A percentile compares a stretch with the other conserved stretches of the same genome.
Evolutionary conservation across 371 early-diverging fungal species (phyloP).

Genomic region (Enterocytospora artemiae): DNA sequence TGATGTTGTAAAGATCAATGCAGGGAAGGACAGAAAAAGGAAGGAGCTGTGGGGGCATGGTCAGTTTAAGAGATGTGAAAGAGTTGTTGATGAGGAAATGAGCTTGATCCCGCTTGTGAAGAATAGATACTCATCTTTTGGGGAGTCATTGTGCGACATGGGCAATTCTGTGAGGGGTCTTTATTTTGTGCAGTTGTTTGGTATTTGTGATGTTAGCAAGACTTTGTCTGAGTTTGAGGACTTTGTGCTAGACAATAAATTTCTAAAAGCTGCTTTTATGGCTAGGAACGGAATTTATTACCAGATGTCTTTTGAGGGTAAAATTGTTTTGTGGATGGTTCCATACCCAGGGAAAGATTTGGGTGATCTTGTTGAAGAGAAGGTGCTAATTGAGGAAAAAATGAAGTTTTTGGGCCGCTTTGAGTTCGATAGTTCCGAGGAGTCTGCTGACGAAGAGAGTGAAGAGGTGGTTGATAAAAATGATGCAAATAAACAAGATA

Average conservation of each 20-base stretch:
- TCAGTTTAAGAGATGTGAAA: slow-evolving; percentile 3
- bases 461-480: slow-evolving; percentile 5
- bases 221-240: slow-evolving; percentile 32
- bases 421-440: slow-evolving; percentile 7
- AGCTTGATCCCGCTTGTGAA: slow-evolving; percentile 35
- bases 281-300: slow-evolving; percentile 38
- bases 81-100: slow-evolving; percentile 19
- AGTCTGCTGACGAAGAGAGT: background rate
- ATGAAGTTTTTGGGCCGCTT: slow-evolving; percentile 10
- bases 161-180: slow-evolving; percentile 25
- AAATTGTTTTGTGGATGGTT: slow-evolving; percentile 33
- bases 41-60: slow-evolving; percentile 10
- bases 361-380: slow-evolving; percentile 28
- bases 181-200: slow-evolving; percentile 24
- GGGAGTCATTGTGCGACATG: slow-evolving; percentile 36
- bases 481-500: slow-evolving; percentile 30
- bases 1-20: slow-evolving; percentile 26
- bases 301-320: slow-evolving; percentile 25
- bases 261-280: slow-evolving; percentile 35
- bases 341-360: slow-evolving; percentile 30
- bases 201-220: slow-evolving; percentile 8
- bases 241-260: slow-evolving; percentile 22
- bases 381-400: slow-evolving; percentile 14
- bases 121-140: slow-evolving; percentile 31
- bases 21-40: slow-evolving; percentile 13